Conservation (phyloP, 2,329 filamentous ascomycete genomes). For the Dryadomyces quercus-mongolicae region DNA sequence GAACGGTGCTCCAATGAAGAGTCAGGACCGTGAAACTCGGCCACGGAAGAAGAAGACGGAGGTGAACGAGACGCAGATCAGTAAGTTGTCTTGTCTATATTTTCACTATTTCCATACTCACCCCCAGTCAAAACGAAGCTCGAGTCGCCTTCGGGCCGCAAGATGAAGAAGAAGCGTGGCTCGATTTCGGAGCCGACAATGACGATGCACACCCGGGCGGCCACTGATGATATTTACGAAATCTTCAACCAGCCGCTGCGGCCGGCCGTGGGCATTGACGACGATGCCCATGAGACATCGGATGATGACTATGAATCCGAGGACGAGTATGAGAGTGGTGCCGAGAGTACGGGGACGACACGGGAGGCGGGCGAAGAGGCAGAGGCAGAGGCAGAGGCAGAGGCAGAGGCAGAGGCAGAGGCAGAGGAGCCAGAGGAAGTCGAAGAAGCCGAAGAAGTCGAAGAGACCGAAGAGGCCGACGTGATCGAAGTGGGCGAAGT, state of each 20-base stretch:
- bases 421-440: slow-evolving; percentile 34
- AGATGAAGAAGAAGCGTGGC: slow-evolving; percentile 70
- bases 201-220: slow-evolving; percentile 90
- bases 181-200: slow-evolving; percentile 71
- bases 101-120: not conserved
- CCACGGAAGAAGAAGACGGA: slow-evolving; percentile 68
- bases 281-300: slow-evolving; percentile 29
- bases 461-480: slow-evolving; percentile 25
- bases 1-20: slow-evolving; percentile 36
- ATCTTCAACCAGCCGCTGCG: slow-evolving; percentile 82
- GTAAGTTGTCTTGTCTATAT: slow-evolving; percentile 42
- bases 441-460: slow-evolving; percentile 29
- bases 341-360: slow-evolving; percentile 66
- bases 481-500: slow-evolving; percentile 39
- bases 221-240: slow-evolving; percentile 94
- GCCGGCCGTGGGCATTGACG: slow-evolving; percentile 21
- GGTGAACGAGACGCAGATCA: slow-evolving; percentile 83
- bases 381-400: slow-evolving; percentile 34
- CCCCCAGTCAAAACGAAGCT: slow-evolving; percentile 73
- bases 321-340: slow-evolving; percentile 70
- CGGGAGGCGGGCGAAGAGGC: slow-evolving; percentile 36
- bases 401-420: slow-evolving; percentile 31
- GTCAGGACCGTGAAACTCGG: slow-evolving; percentile 18
- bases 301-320: slow-evolving; percentile 53
- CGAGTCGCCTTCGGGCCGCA: slow-evolving; percentile 76